These are phyloP conservation scores for Backusella macrospora DNA, from an alignment of 192 early-diverging fungal genomes.

Conservation along the genomic window DNA sequence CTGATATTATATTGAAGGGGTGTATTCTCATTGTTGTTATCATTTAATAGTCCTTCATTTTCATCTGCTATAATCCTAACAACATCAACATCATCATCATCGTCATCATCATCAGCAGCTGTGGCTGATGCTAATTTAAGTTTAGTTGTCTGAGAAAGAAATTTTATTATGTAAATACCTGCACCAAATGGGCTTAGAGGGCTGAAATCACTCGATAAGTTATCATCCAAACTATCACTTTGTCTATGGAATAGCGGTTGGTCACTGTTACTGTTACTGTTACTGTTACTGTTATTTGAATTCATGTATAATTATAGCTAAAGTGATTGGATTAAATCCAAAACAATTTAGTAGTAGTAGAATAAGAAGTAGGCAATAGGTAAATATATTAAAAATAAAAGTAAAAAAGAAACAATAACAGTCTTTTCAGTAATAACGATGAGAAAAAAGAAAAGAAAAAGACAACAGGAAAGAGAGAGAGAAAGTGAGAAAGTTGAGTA, in stretches of 20 bases:
- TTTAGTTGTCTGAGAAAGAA: conserved; percentile 8
- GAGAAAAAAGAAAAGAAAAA: not conserved
- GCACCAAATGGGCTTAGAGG: conserved; percentile 4
- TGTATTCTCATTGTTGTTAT: not conserved
- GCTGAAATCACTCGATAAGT: conserved; percentile 4
- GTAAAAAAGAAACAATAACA: too few relatives aligned
- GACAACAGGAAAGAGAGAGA: not conserved
- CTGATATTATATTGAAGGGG: not conserved
- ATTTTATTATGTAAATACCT: not conserved
- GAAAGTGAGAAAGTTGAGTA: not conserved
- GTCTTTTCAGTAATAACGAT: not conserved
- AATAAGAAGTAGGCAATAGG: too few relatives aligned
- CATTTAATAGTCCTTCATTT: not conserved
- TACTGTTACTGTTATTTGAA: not conserved
- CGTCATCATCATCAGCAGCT: not conserved
- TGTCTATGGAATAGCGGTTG: not conserved
- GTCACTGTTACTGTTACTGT: not conserved
- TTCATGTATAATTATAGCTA: not conserved
- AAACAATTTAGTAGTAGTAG: too few relatives aligned
- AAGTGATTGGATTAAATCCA: not conserved
- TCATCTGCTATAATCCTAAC: not conserved
- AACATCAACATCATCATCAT: too few relatives aligned
- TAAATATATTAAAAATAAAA: too few relatives aligned
- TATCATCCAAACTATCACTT: not conserved
- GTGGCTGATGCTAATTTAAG: not conserved